A percentile compares a stretch with the other conserved stretches of the same genome.
Conservation (phyloP, 495 filamentous ascomycete genomes). For the Tetracladium setigerum region DNA sequence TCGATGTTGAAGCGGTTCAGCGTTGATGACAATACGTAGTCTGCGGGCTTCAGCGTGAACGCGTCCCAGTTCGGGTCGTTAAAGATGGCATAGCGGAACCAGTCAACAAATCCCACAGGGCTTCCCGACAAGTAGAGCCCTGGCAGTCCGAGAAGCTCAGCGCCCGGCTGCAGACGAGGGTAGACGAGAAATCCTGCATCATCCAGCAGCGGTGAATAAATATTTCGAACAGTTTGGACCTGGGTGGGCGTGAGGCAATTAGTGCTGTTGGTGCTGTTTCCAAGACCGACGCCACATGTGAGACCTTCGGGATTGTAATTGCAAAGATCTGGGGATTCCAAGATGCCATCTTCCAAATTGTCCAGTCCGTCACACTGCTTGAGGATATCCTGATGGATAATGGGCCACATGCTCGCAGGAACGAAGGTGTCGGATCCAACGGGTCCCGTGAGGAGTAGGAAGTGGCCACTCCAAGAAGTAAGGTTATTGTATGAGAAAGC, state of each 20-base stretch:
- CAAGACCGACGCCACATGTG: slow-evolving; percentile 35
- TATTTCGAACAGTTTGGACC: slow-evolving; percentile 40
- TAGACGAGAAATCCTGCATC: slow-evolving; percentile 42
- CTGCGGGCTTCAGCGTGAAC: slow-evolving; percentile 17
- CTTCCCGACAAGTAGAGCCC: slow-evolving; percentile 7
- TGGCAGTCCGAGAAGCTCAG: slow-evolving; percentile 21
- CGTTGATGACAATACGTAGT: slow-evolving; percentile 19
- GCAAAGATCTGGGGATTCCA: slow-evolving; percentile 49
- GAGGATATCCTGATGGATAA: slow-evolving; percentile 44
- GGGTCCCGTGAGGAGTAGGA: slow-evolving; percentile 33
- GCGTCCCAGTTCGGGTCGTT: slow-evolving; percentile 40
- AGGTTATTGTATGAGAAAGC: slow-evolving; percentile 38
- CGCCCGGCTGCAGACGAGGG: slow-evolving; percentile 35
- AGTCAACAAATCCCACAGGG: slow-evolving; percentile 12
- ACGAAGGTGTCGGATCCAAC: slow-evolving; percentile 22
- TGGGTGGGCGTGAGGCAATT: slow-evolving; percentile 52
- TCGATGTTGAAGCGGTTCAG: slow-evolving; percentile 28
- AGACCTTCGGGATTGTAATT: slow-evolving; percentile 41
- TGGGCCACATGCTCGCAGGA: slow-evolving; percentile 37
- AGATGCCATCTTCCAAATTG: slow-evolving; percentile 47
- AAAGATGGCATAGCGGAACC: slow-evolving; percentile 48
- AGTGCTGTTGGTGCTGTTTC: slow-evolving; percentile 21
- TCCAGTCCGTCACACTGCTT: slow-evolving; percentile 50
- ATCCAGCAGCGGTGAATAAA: slow-evolving; percentile 40
- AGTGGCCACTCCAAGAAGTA: slow-evolving; percentile 34